A percentile compares a stretch with the other conserved stretches of the same genome.
These are phyloP conservation scores for Henckelia pumila DNA, from an alignment of 257 asterid species.

Conservation along the genomic window DNA sequence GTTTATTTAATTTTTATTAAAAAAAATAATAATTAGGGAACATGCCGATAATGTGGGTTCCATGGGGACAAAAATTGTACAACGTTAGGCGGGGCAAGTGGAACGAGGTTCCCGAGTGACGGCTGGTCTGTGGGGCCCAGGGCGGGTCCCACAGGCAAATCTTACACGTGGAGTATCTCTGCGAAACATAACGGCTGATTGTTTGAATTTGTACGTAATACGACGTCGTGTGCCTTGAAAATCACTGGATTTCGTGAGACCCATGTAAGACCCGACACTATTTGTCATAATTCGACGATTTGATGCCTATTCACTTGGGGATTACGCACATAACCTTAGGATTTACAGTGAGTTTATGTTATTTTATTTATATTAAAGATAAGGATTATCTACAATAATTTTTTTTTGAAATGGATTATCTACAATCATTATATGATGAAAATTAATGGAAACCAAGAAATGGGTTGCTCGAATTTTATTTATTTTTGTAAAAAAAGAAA, in stretches of 20 bases:
- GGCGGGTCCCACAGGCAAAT: conserved; percentile 29
- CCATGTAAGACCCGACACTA: no score
- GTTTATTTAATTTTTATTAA: no score
- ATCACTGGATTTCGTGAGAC: neutral
- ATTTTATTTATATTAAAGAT: no score
- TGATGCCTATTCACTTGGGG: neutral
- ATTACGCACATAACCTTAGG: neutral
- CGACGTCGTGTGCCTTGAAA: conserved; percentile 10
- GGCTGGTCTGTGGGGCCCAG: conserved; percentile 29
- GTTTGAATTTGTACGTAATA: neutral
- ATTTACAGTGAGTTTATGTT: neutral
- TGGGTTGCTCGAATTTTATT: neutral
- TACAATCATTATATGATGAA: neutral
- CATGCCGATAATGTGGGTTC: no score
- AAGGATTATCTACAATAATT: no score
- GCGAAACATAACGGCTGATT: conserved; percentile 24
- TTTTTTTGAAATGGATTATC: no score
- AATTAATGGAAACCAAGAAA: no score
- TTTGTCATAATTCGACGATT: no score
- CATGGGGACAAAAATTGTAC: no score
- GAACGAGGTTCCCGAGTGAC: conserved; percentile 21
- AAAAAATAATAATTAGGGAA: no score
- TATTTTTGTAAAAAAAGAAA: no score
- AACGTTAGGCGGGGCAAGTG: neutral
- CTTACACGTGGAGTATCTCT: conserved; percentile 34